Evolutionary conservation across 164 flowering plant genomes (phyloP), one percentile per base, ranked within the genome.

Genomic region (Saururus chinensis): DNA sequence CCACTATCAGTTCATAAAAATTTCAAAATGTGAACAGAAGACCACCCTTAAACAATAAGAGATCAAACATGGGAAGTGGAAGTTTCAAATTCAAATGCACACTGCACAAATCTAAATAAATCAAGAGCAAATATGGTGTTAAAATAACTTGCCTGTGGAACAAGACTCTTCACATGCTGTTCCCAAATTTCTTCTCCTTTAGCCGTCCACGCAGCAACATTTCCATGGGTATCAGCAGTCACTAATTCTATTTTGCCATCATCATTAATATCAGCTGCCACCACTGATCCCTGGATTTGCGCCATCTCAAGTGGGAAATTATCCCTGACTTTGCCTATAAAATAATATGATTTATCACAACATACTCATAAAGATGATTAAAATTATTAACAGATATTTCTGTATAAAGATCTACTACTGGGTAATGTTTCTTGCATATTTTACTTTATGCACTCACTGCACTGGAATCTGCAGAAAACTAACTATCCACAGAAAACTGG

Each of bases 231-330:
- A 80, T 95, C 99, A 64, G 95, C 70, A 51, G 97, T 85, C 54
- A 95, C 86, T 40, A 95, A 65, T 75, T 95, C 99, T 71, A 95
- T 84, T 73, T 88, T 91, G 1, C 97, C 99, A 80, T 95, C 99
- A 75, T 91, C 99, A 74, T 95, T 95, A 57, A 95, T 87, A 80
- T 95, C 99, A 48, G 95, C 96, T 52, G 96, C 97, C 64, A 84
- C 80, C 30, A 89, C 89, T 21, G 85, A 78, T 66, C 84, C 95
- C 79, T 91, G 99, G 80, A 95, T 95, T 74, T 95, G 96, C 68
- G 97, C 99, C 97, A 95, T 88, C 76, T 91, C 87, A 71, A 91
- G 99, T 62, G 99, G 99, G 71, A 95, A 95, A 41, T 86, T 89
- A 40, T 83, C 82, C 75, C 99, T 87, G 41, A 84, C 70, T 45